Evolutionary conservation across 1,139 yeast species (phyloP).

Genomic region (Suhomyces taliae): DNA sequence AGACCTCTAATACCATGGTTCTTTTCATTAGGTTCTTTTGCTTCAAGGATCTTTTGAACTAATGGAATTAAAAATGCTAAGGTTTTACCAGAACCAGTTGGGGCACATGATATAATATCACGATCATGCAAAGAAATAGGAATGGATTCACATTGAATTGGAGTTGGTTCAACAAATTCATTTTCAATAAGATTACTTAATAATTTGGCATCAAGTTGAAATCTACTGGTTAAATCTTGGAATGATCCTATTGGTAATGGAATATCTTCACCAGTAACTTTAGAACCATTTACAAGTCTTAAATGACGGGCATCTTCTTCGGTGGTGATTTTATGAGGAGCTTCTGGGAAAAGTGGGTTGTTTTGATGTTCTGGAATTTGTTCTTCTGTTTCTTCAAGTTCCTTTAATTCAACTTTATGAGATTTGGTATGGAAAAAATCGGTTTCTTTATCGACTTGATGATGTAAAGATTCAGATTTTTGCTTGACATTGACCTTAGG

Average conservation of each 20-base stretch:
- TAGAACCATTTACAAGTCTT: constrained; percentile 57
- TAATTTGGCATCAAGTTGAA: constrained; percentile 61
- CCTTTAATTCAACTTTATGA: constrained; percentile 24
- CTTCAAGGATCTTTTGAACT: constrained; percentile 51
- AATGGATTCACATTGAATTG: constrained; percentile 85
- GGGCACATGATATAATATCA: constrained; percentile 86
- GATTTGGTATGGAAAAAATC: constrained; percentile 69
- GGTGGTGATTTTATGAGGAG: constrained; percentile 50
- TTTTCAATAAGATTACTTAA: constrained; percentile 64
- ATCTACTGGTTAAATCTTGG: constrained; percentile 71
- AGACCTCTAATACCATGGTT: constrained; percentile 65
- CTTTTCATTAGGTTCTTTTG: constrained; percentile 24
- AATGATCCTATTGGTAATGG: constrained; percentile 91
- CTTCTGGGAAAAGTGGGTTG: constrained; percentile 17
- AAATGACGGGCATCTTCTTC: constrained; percentile 57
- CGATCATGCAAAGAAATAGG: constrained; percentile 65
- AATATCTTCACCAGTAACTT: constrained; percentile 72
- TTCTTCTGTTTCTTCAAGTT: constrained; percentile 20
- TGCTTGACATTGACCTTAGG: constrained; percentile 29
- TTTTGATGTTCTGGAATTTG: constrained; percentile 13
- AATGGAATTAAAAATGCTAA: constrained; percentile 84
- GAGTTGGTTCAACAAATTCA: constrained; percentile 82
- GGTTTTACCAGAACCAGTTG: constrained; percentile 93
- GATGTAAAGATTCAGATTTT: constrained; percentile 38
- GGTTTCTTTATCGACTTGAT: constrained; percentile 57